These are phyloP conservation scores for Botrytis fragariae DNA, from an alignment of 2,329 filamentous ascomycete genomes.

Conservation along the genomic window DNA sequence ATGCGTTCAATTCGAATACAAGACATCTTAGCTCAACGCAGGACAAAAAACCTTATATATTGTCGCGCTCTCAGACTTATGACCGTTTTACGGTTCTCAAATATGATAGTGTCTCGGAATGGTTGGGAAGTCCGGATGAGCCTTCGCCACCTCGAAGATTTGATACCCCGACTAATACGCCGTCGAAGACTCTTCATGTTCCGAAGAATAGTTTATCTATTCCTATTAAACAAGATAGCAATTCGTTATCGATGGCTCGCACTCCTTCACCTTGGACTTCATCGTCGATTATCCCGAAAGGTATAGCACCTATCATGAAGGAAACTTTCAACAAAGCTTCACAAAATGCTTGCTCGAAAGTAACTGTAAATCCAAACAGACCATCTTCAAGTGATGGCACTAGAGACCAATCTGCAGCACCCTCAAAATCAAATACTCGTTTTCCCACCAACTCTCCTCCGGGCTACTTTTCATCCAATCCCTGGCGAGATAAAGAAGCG, in stretches of 20 bases:
- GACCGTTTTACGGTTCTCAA: neutral
- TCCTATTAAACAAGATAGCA: neutral
- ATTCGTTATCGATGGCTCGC: neutral
- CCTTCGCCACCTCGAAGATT: neutral
- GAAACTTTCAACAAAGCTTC: neutral
- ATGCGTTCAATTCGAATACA: neutral
- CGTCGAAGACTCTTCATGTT: neutral
- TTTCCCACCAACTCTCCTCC: neutral
- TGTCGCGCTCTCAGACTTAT: slow-evolving; percentile 1
- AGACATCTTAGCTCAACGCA: neutral
- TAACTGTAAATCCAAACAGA: neutral
- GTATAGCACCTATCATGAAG: neutral
- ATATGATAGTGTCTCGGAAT: slow-evolving; percentile 1
- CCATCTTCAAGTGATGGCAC: neutral
- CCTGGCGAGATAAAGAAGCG: neutral
- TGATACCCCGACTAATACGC: neutral
- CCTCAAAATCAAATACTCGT: neutral
- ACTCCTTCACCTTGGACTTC: too few species aligned
- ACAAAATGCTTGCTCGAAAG: neutral
- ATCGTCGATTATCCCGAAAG: neutral
- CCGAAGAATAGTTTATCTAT: fast-evolving
- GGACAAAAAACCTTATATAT: neutral
- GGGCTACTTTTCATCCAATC: neutral
- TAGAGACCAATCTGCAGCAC: neutral
- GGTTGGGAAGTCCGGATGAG: neutral